Conservation (phyloP, 2,329 filamentous ascomycete genomes). For the Pseudogymnoascus sp. region DNA sequence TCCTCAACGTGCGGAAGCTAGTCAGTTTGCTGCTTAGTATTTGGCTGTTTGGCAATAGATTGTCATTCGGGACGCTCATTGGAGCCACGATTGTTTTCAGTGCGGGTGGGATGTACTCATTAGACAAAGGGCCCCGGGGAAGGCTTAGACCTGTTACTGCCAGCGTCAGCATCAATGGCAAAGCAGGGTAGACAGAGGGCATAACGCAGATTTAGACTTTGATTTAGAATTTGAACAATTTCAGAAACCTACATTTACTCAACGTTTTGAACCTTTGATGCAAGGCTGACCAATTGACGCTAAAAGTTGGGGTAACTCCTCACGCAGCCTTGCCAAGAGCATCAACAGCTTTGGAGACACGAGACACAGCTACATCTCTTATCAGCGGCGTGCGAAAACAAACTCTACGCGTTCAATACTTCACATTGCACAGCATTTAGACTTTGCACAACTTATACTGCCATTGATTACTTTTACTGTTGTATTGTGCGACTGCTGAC, state of each 20-base stretch:
- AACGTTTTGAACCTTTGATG: neutral
- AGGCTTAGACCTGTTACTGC: constrained; percentile 23
- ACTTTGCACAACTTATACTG: neutral
- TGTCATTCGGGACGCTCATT: constrained; percentile 67
- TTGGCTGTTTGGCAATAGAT: constrained; percentile 81
- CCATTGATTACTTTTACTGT: neutral
- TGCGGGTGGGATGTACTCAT: constrained; percentile 82
- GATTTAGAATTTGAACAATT: constrained; percentile 6
- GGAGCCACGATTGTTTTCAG: constrained; percentile 83
- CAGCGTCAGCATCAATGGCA: constrained; percentile 12
- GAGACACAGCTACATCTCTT: constrained; percentile 2
- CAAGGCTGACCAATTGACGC: constrained; percentile 4
- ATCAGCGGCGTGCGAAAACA: constrained; percentile 1
- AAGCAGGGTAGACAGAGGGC: constrained; percentile 21
- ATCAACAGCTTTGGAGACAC: neutral
- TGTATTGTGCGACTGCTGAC: neutral
- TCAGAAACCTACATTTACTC: neutral
- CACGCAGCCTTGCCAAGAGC: constrained; percentile 4
- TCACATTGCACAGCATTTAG: neutral
- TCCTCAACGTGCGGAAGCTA: constrained; percentile 89
- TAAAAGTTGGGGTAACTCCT: constrained; percentile 8
- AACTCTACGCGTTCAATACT: neutral
- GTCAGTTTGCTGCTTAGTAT: constrained; percentile 87
- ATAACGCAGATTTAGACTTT: constrained; percentile 3
- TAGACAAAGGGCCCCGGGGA: constrained; percentile 45